These are phyloP conservation scores for Erigeron canadensis DNA, from an alignment of 129 eudicot genomes.

Conservation along the genomic window DNA sequence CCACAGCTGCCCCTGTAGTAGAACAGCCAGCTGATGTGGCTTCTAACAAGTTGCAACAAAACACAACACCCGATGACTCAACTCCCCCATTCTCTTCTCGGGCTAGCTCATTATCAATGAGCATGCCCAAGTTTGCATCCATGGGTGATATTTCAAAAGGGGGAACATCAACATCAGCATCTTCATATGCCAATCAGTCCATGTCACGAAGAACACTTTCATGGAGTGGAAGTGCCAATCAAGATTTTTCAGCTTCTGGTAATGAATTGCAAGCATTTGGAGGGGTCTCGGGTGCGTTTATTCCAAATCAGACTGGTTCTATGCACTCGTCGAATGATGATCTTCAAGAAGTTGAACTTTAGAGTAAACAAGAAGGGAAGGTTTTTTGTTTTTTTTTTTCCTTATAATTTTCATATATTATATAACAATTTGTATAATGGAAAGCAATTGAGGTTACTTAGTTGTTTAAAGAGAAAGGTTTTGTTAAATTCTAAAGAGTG, in stretches of 20 bases:
- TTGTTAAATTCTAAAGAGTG: constrained; percentile 33
- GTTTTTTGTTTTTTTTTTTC: neutral
- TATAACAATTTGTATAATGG: constrained; percentile 23
- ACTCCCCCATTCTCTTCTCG: constrained; percentile 39
- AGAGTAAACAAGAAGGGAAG: constrained; percentile 2
- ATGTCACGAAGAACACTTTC: constrained; percentile 76
- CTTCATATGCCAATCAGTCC: constrained; percentile 21
- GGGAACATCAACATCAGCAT: constrained; percentile 35
- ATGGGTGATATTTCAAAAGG: constrained; percentile 56
- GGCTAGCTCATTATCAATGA: constrained; percentile 28
- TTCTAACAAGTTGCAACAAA: constrained; percentile 31
- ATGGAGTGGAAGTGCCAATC: constrained; percentile 66
- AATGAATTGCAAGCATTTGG: constrained; percentile 49
- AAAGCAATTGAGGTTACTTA: constrained; percentile 23
- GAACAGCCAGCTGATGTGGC: constrained; percentile 30
- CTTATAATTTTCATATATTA: constrained; percentile 12
- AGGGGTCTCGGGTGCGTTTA: constrained; percentile 42
- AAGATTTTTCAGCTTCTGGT: constrained; percentile 38
- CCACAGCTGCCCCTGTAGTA: constrained; percentile 49
- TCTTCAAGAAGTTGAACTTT: constrained; percentile 84
- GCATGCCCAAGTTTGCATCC: constrained; percentile 64
- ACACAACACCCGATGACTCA: constrained; percentile 31
- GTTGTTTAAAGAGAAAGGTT: constrained; percentile 36
- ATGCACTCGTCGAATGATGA: constrained; percentile 58
- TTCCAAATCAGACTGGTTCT: constrained; percentile 35